Conservation (phyloP, 352 stramenopile species). For the Globisporangium spiculum region DNA sequence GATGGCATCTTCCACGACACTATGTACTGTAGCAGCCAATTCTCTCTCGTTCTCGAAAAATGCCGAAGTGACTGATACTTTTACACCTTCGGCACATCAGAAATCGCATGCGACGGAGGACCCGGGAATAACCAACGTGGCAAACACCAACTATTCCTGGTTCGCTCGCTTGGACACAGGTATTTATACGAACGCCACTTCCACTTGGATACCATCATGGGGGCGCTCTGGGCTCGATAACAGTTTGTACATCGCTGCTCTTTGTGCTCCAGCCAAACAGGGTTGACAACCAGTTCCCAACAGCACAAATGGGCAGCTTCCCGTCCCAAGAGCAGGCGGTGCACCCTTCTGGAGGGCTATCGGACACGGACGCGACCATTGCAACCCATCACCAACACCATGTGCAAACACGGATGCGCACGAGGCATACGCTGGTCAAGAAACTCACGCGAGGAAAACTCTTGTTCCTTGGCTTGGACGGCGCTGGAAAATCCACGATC, state of each 20-base stretch:
- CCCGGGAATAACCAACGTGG: background rate
- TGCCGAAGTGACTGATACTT: background rate
- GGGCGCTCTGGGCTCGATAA: background rate
- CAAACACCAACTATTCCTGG: constrained; percentile 1
- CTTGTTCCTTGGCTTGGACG: constrained; percentile 51
- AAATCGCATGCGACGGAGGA: background rate
- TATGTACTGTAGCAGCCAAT: background rate
- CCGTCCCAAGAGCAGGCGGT: constrained; percentile 32
- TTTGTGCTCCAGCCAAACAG: background rate
- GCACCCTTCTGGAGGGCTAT: constrained; percentile 3
- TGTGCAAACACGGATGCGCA: constrained; percentile 17
- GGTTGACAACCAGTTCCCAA: background rate
- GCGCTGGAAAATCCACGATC: constrained; percentile 60
- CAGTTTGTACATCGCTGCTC: background rate
- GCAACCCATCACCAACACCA: background rate
- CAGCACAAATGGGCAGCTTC: constrained; percentile 33
- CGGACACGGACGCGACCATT: background rate
- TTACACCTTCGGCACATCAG: background rate
- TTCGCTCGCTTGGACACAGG: background rate
- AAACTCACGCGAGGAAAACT: constrained; percentile 41
- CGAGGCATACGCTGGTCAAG: constrained; percentile 30
- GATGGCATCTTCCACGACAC: constrained; percentile 10
- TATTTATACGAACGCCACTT: background rate
- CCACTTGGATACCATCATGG: background rate
- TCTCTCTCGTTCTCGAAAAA: background rate